Percentiles rank a stretch among this genome's conserved stretches.
phyloP scores from a whole-genome alignment of 768 basidiomycete species.

The Daedaleopsis sinensis region DNA sequence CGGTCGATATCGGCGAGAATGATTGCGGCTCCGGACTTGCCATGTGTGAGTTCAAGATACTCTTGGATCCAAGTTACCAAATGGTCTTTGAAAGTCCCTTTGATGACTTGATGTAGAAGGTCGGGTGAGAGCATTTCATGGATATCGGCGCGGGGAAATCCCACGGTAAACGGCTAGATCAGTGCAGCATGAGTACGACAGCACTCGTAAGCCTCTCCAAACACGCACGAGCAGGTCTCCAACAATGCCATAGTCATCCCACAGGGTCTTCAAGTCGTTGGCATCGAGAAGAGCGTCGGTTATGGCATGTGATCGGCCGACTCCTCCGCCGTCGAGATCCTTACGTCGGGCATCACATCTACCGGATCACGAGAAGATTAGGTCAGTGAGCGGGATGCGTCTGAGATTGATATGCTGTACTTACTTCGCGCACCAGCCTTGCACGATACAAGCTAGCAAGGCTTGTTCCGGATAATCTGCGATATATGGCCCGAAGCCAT shows the following conservation, averaged over 20 bases:
- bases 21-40: background rate
- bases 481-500: conserved; percentile 33
- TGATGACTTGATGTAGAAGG: conserved; percentile 26
- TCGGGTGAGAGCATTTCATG: conserved; percentile 21
- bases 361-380: no score
- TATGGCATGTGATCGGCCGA: no score
- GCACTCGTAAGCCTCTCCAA: no score
- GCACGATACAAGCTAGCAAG: conserved; percentile 20
- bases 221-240: background rate
- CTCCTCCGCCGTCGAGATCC: no score
- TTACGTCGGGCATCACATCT: no score
- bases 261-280: no score
- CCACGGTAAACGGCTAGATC: conserved; percentile 24
- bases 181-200: background rate
- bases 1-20: conserved; percentile 22
- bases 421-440: conserved; percentile 24
- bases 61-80: conserved; percentile 18
- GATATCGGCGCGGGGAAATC: conserved; percentile 27
- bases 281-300: no score
- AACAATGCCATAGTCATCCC: no score
- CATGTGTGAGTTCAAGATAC: conserved; percentile 17
- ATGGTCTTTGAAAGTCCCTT: conserved; percentile 28
- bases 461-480: conserved; percentile 37
- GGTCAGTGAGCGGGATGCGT: no score
- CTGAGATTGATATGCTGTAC: no score